Evolutionary conservation across 371 early-diverging fungal genomes (phyloP).

Genomic region (Circinella umbellata): DNA sequence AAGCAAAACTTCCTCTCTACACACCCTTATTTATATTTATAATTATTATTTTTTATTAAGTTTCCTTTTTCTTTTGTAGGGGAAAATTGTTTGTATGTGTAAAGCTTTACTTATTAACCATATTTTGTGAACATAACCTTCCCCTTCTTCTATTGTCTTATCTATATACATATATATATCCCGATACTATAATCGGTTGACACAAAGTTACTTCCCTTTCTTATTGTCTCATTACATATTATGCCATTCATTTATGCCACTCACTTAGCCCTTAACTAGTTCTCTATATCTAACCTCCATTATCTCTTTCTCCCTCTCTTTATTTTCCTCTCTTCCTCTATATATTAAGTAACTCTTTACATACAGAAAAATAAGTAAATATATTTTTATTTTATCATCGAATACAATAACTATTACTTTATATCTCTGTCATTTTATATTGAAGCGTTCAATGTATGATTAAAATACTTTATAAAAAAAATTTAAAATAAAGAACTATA

Average conservation of each 20-base stretch:
- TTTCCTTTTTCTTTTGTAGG: not conserved
- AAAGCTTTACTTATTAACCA: slow-evolving; percentile 3
- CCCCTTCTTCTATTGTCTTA: not conserved
- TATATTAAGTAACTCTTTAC: slow-evolving; percentile 6
- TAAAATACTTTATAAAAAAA: no score
- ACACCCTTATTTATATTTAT: not conserved
- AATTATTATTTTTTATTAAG: not conserved
- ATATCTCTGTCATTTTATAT: no score
- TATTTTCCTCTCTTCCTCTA: slow-evolving; percentile 3
- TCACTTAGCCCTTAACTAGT: not conserved
- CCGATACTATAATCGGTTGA: not conserved
- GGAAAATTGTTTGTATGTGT: slow-evolving; percentile 4
- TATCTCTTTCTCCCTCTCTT: slow-evolving; percentile 1
- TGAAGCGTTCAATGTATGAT: no score
- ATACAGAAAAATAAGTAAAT: slow-evolving; percentile 11
- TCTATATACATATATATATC: not conserved
- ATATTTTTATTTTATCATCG: slow-evolving; percentile 1
- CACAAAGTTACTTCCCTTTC: not conserved
- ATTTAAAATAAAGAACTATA: no score
- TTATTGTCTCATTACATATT: slow-evolving; percentile 1
- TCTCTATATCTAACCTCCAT: slow-evolving; percentile 7
- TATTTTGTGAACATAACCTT: slow-evolving; percentile 8
- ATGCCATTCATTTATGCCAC: slow-evolving; percentile 3
- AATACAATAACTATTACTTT: not conserved
- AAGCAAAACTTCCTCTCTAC: not conserved